These are phyloP conservation scores for Mycena olivaceomarginata DNA, from an alignment of 768 basidiomycete genomes.

Conservation along the genomic window DNA sequence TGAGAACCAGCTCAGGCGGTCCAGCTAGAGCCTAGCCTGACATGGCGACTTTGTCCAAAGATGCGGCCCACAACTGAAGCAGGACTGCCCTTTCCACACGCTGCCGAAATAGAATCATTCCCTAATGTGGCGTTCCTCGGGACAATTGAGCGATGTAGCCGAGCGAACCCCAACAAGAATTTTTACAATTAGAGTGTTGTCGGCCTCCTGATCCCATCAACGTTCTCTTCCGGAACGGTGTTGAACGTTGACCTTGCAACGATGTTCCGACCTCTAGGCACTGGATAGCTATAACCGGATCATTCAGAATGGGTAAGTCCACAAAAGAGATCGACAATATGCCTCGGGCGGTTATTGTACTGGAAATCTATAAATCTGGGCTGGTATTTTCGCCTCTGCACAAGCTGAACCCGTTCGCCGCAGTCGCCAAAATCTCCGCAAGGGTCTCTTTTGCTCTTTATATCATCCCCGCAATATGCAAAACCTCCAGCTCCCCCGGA, in stretches of 20 bases:
- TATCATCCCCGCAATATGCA: constrained; percentile 12
- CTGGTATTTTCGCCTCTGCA: neutral
- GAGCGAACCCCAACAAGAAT: constrained; percentile 1
- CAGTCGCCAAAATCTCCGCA: constrained; percentile 4
- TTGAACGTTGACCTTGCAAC: neutral
- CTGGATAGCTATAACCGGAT: constrained; percentile 16
- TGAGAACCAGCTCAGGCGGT: too few relatives aligned
- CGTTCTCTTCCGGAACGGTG: constrained; percentile 5
- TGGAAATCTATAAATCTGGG: constrained; percentile 27
- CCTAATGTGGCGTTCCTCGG: neutral
- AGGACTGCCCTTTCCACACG: neutral
- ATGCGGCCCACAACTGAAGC: neutral
- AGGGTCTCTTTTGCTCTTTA: constrained; percentile 24
- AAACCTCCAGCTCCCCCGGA: constrained; percentile 83
- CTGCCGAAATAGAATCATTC: constrained; percentile 11
- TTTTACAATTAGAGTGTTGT: constrained; percentile 25
- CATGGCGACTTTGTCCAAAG: neutral
- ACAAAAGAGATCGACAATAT: constrained; percentile 35
- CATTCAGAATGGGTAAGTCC: constrained; percentile 16
- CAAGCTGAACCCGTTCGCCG: constrained; percentile 16
- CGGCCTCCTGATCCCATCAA: constrained; percentile 26
- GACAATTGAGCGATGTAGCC: constrained; percentile 11
- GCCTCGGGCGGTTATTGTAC: constrained; percentile 23
- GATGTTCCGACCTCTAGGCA: constrained; percentile 27
- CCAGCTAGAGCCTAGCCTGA: neutral